Percentiles rank a stretch among this genome's conserved stretches.
These are phyloP conservation scores for Fusarium lyarnte DNA, from an alignment of 2,329 filamentous ascomycete species.

Conservation along the genomic window DNA sequence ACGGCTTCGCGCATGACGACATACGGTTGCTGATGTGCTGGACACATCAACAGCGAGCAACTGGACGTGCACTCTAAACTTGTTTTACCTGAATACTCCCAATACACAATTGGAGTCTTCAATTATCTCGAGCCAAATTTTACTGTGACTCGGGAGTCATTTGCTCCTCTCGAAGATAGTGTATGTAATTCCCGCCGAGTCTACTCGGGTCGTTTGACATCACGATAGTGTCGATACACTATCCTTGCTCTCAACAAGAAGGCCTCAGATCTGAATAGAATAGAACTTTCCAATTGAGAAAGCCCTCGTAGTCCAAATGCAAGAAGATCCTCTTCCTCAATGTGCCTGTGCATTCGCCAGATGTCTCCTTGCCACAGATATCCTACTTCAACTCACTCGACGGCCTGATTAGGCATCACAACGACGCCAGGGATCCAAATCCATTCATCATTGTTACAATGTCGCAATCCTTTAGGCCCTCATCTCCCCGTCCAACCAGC, in stretches of 20 bases:
- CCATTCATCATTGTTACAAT: too few relatives aligned
- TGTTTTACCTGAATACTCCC: background rate
- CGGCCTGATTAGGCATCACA: background rate
- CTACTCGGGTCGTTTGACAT: background rate
- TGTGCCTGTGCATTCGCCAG: background rate
- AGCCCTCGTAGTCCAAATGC: too few relatives aligned
- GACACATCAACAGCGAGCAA: background rate
- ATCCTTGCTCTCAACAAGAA: background rate
- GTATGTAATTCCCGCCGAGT: background rate
- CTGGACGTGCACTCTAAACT: too few relatives aligned
- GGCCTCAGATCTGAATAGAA: background rate
- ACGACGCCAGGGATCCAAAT: background rate
- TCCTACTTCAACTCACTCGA: background rate
- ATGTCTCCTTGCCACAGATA: background rate
- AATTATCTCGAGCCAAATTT: background rate
- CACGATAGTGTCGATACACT: background rate
- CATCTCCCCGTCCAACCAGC: too few relatives aligned
- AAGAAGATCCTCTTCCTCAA: too few relatives aligned
- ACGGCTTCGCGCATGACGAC: background rate
- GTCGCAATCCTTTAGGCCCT: accelerated
- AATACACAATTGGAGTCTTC: background rate
- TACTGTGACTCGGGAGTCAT: background rate
- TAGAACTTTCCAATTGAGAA: background rate
- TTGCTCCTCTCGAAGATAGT: background rate
- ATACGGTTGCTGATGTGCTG: too few relatives aligned